Percentiles rank a stretch among this genome's conserved stretches.
phyloP scores from a whole-genome alignment of 352 stramenopile species.

The Blastocystis sp. region DNA sequence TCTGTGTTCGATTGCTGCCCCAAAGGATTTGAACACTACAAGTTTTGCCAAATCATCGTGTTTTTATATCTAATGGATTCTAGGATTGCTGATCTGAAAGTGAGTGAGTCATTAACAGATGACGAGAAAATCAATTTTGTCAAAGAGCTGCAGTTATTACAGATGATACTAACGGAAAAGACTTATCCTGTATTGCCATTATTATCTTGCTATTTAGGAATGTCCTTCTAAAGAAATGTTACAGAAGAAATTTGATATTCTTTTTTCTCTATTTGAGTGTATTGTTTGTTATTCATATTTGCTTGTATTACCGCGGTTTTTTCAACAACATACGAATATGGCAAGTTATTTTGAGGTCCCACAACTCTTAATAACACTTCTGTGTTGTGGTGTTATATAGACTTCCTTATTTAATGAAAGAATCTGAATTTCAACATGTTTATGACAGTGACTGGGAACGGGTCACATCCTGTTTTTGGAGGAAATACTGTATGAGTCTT shows the following conservation, averaged over 20 bases:
- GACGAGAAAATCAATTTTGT: not conserved
- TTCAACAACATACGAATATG: not conserved
- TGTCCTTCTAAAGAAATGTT: too few species aligned
- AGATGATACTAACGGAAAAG: not conserved
- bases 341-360: not conserved
- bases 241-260: too few species aligned
- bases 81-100: not conserved
- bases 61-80: not conserved
- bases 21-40: not conserved
- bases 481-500: slow-evolving; percentile 34
- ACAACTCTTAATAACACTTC: slow-evolving; percentile 45
- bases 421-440: slow-evolving; percentile 30
- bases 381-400: not conserved
- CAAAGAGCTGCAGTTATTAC: not conserved
- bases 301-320: not conserved
- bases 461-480: slow-evolving; percentile 56
- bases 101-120: not conserved
- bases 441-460: slow-evolving; percentile 55
- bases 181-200: too few species aligned
- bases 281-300: not conserved
- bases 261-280: not conserved
- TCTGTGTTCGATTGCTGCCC: not conserved
- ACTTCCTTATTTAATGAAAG: slow-evolving; percentile 2
- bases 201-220: too few species aligned
- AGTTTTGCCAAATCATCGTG: not conserved